These are phyloP conservation scores for Rhododendron henanense DNA, from an alignment of 148 eudicot species.

Conservation along the genomic window DNA sequence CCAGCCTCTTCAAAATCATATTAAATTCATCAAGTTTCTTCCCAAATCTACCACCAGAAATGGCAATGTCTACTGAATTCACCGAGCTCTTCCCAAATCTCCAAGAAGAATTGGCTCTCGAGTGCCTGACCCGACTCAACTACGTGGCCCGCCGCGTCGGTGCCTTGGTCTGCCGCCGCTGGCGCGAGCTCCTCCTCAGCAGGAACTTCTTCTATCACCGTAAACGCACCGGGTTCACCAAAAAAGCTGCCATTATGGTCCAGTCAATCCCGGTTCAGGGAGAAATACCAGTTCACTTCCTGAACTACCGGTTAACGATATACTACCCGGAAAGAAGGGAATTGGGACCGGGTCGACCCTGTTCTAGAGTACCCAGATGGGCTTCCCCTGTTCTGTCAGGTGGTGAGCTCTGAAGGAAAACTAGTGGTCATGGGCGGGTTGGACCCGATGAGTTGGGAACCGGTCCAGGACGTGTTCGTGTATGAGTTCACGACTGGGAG, in stretches of 20 bases:
- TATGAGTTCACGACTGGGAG: constrained; percentile 45
- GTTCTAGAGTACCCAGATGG: constrained; percentile 45
- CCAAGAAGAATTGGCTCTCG: constrained; percentile 54
- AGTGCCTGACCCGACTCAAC: constrained; percentile 50
- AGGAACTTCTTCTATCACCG: constrained; percentile 33
- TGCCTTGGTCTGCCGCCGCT: constrained; percentile 31
- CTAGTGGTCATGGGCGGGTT: constrained; percentile 65
- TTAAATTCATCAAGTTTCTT: too few species aligned
- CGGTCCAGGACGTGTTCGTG: constrained; percentile 45
- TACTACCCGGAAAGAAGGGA: constrained; percentile 32
- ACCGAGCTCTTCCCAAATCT: constrained; percentile 51
- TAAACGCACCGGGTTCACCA: constrained; percentile 37
- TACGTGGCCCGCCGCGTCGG: constrained; percentile 28
- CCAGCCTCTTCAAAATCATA: too few species aligned
- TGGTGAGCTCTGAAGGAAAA: constrained; percentile 52
- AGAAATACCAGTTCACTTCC: constrained; percentile 22
- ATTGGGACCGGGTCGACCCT: constrained; percentile 49
- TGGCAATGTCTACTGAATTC: constrained; percentile 1
- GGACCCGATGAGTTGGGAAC: constrained; percentile 51
- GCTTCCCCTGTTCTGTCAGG: constrained; percentile 60
- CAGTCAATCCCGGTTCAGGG: constrained; percentile 32
- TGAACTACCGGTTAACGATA: constrained; percentile 30
- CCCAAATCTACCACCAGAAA: background rate
- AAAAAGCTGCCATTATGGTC: constrained; percentile 37
- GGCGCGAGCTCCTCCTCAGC: constrained; percentile 43